Base-by-base conservation (phyloP, 306 rosid species). In the Dalbergia cultrata region DNA sequence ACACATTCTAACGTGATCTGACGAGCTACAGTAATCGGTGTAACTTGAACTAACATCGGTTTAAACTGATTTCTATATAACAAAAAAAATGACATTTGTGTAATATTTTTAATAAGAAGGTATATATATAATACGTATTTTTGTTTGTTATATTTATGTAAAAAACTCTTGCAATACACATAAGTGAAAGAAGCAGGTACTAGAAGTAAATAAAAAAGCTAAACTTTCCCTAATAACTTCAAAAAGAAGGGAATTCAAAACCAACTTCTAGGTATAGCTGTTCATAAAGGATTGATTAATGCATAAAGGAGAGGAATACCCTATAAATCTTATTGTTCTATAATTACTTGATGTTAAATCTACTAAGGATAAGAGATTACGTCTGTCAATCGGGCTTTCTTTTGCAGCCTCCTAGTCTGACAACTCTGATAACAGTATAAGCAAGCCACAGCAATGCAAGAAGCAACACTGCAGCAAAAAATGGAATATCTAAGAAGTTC, bases 401-500 rank as follows among this genome's bases (percentile, higher is more conserved):
- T 84, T 84, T 84, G 82, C 81, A 68, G 74, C 73, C 33, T 39
- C 72, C 72, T 18, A 63, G 72, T 53, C 37, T 31, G 66, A 4
- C 53, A 53, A 81, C 37, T 69, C 59, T 18, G 77, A 73, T 18
- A 53, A 9, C 64, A 7, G 69, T 33, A 67, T 62, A 83, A 8
- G 1, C 65, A 17, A 87, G 80, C 64, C 74, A 74, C 19, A 81
- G 1, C 19, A 83, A 62, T 8, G 21, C 68, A 73, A 87, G 70
- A 19, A 81, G 43, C 76, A 87, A 74, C 76, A 45, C 90, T 87
- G 86, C 87, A 87, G 22, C 71, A 45, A 52, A 43, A 79, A 60
- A 60, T 1, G 31, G 31, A 26, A 26, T 26, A 26, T 26, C 31
- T 26, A 81, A 49, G 37, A 6, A 57, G 21, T 64, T 56, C 45